Percentiles rank a stretch among this genome's conserved stretches.
Conservation (phyloP, 1,284 basidiomycete species). For the Leccinum subrobustum region DNA sequence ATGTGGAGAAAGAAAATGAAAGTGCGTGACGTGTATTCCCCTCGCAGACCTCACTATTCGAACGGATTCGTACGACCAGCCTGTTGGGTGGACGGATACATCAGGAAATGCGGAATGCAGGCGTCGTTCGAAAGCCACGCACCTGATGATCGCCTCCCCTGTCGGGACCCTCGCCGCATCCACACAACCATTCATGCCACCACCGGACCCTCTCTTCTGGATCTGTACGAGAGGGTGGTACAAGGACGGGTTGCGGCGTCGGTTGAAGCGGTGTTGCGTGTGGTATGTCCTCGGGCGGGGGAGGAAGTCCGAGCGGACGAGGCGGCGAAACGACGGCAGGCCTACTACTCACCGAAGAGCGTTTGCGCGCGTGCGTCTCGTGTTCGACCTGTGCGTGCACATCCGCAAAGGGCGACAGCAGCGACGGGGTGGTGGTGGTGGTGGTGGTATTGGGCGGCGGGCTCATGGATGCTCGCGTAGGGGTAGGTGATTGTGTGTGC, state of each 20-base stretch:
- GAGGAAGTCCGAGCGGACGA: constrained; percentile 55
- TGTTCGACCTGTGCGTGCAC: constrained; percentile 24
- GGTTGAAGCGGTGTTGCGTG: constrained; percentile 39
- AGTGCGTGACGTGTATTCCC: background rate
- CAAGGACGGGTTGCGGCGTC: constrained; percentile 37
- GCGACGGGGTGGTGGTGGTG: constrained; percentile 11
- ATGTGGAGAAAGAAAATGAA: constrained; percentile 6
- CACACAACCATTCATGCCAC: constrained; percentile 85
- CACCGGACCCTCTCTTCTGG: constrained; percentile 44
- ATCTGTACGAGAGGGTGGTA: constrained; percentile 17
- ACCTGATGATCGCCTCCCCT: constrained; percentile 72
- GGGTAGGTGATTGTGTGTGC: constrained; percentile 5
- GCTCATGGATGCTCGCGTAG: background rate
- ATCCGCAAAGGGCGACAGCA: constrained; percentile 49
- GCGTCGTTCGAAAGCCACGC: constrained; percentile 15
- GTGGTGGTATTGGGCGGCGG: background rate
- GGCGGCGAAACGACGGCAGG: constrained; percentile 41
- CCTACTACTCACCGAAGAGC: constrained; percentile 22
- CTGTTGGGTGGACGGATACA: constrained; percentile 34
- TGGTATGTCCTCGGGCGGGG: constrained; percentile 34
- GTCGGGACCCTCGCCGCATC: constrained; percentile 67
- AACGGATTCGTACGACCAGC: constrained; percentile 75
- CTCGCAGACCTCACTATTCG: constrained; percentile 42
- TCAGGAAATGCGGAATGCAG: background rate
- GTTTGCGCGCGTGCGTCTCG: constrained; percentile 1